Conservation (phyloP, 305 asterid genomes). For the Solanum hybrid region DNA sequence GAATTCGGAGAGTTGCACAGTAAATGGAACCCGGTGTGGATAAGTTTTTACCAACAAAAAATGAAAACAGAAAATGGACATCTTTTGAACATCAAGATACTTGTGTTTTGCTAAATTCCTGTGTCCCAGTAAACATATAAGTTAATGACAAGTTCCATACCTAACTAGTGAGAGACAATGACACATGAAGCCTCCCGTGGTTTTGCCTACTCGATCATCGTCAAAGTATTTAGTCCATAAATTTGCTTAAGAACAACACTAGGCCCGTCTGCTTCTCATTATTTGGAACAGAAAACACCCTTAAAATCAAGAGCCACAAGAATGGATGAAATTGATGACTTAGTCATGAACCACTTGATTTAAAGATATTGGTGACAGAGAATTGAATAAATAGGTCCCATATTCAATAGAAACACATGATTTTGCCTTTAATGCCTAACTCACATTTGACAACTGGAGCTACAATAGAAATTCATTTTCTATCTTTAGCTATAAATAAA, state of each 20-base stretch:
- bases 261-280: neutral
- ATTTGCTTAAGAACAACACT: neutral
- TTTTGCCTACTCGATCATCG: neutral
- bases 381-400: neutral
- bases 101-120: neutral
- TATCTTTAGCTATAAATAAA: neutral
- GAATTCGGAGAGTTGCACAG: neutral
- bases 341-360: neutral
- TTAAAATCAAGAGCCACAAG: neutral
- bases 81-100: neutral
- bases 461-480: neutral
- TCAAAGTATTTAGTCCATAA: neutral
- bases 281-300: neutral
- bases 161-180: neutral
- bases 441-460: neutral
- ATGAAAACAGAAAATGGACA: neutral
- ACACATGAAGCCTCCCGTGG: neutral
- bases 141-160: neutral
- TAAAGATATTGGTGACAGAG: neutral
- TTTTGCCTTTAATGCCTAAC: neutral
- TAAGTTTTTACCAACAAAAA: neutral
- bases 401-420: neutral
- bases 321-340: neutral
- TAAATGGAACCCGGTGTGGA: neutral
- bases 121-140: neutral